A percentile compares a stretch with the other conserved stretches of the same genome.
Evolutionary conservation across 345 rosid genomes (phyloP).

Genomic region (Mercurialis annua): DNA sequence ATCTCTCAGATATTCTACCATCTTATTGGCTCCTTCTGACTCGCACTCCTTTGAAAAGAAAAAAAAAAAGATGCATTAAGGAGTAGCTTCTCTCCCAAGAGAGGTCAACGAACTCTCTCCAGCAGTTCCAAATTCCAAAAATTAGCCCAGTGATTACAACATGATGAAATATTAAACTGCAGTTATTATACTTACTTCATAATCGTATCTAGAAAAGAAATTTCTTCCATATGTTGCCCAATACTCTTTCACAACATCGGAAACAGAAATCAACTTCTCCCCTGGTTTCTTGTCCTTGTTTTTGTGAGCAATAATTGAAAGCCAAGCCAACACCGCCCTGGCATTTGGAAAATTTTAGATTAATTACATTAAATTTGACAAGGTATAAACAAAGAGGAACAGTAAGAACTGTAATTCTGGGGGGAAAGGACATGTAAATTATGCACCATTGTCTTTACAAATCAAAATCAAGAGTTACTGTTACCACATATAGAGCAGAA

Average conservation of each 20-base stretch:
- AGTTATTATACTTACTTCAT: constrained; percentile 57
- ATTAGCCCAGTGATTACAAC: neutral
- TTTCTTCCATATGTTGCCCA: constrained; percentile 96
- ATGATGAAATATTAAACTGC: neutral
- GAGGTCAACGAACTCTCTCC: constrained; percentile 9
- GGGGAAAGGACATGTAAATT: neutral
- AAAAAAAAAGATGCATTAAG: constrained; percentile 14
- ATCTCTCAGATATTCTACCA: constrained; percentile 74
- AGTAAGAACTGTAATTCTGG: neutral
- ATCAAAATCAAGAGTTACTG: neutral
- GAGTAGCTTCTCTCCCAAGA: constrained; percentile 13
- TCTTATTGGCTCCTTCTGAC: constrained; percentile 88
- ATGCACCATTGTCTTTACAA: neutral
- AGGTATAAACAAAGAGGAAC: neutral
- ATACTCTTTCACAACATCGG: constrained; percentile 82
- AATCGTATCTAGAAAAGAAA: constrained; percentile 89
- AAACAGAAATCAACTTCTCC: constrained; percentile 71
- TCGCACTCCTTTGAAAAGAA: constrained; percentile 64
- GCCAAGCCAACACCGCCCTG: constrained; percentile 98
- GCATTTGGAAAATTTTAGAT: constrained; percentile 11
- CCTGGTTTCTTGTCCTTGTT: constrained; percentile 77
- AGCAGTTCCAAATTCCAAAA: neutral
- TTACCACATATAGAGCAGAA: neutral
- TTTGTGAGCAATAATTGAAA: constrained; percentile 72
- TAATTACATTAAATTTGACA: neutral